Percentiles rank a stretch among this genome's conserved stretches.
Conservation (phyloP, 805 yeast species). For the Kluyveromyces starmeri region DNA sequence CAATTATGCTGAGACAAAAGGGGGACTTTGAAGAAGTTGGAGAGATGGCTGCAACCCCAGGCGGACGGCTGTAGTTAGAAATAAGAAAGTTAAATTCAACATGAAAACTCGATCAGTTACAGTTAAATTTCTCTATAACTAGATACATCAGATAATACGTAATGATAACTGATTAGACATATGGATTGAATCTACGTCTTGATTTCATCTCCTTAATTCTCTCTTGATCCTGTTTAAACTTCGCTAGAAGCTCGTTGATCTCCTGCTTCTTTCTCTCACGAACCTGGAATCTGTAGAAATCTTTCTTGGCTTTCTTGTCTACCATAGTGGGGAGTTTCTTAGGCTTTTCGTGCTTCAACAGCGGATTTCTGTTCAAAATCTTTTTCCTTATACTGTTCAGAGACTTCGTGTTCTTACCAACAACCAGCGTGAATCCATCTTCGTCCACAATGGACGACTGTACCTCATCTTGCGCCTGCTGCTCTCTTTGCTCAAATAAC, state of each 20-base stretch:
- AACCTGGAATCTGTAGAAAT: slow-evolving; percentile 92
- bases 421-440: slow-evolving; percentile 90
- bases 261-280: slow-evolving; percentile 89
- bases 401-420: slow-evolving; percentile 77
- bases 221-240: slow-evolving; percentile 87
- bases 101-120: too few species aligned
- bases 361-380: slow-evolving; percentile 27
- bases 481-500: slow-evolving; percentile 64
- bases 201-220: slow-evolving; percentile 71
- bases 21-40: slow-evolving; percentile 40
- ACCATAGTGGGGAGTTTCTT: slow-evolving; percentile 33
- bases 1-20: slow-evolving; percentile 82
- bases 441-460: slow-evolving; percentile 69
- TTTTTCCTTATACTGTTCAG: slow-evolving; percentile 34
- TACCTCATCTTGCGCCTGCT: slow-evolving; percentile 44
- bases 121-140: too few species aligned
- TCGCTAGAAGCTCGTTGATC: slow-evolving; percentile 74
- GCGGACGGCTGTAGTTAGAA: slow-evolving; percentile 13
- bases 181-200: slow-evolving; percentile 79
- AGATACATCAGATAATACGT: too few species aligned
- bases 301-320: slow-evolving; percentile 65
- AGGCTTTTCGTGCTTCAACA: slow-evolving; percentile 24
- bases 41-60: slow-evolving; percentile 12
- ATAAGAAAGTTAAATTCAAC: too few species aligned
- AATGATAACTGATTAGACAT: slow-evolving; percentile 37